These are phyloP conservation scores for Ogataea trehaloabstinens DNA, from an alignment of 805 yeast species.

Conservation along the genomic window DNA sequence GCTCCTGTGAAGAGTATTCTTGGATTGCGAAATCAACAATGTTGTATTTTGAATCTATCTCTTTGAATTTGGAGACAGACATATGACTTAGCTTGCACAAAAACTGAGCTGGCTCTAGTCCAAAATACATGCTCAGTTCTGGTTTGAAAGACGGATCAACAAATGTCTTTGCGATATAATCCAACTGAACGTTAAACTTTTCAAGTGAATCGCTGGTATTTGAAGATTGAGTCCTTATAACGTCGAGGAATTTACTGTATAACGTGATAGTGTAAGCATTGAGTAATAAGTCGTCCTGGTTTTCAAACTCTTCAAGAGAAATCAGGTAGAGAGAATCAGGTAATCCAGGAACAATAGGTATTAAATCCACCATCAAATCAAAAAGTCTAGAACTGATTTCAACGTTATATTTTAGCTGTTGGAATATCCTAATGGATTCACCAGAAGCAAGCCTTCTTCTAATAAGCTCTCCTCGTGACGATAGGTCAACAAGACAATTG, in stretches of 20 bases:
- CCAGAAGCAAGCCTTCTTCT: slow-evolving; percentile 28
- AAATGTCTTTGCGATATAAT: slow-evolving; percentile 24
- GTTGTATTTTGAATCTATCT: slow-evolving; percentile 20
- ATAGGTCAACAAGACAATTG: slow-evolving; percentile 19
- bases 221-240: slow-evolving; percentile 1
- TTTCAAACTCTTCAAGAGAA: slow-evolving; percentile 18
- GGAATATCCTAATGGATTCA: slow-evolving; percentile 23
- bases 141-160: slow-evolving; percentile 23
- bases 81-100: slow-evolving; percentile 18
- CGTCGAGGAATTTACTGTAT: slow-evolving; percentile 28
- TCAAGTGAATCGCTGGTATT: slow-evolving; percentile 10
- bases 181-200: slow-evolving; percentile 19
- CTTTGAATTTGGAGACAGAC: slow-evolving; percentile 18
- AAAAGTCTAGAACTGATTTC: slow-evolving; percentile 29
- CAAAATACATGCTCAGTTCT: slow-evolving; percentile 25
- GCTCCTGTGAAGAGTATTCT: slow-evolving; percentile 10
- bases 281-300: slow-evolving; percentile 30
- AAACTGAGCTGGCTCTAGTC: slow-evolving; percentile 20
- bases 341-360: slow-evolving; percentile 23
- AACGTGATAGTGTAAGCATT: slow-evolving; percentile 28
- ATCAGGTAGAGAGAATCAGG: slow-evolving; percentile 28
- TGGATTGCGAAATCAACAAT: slow-evolving; percentile 21
- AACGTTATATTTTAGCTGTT: slow-evolving; percentile 23
- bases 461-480: slow-evolving; percentile 29
- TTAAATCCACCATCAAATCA: slow-evolving; percentile 28